phyloP scores from a whole-genome alignment of 345 rosid genomes.

The Linum lewisii region DNA sequence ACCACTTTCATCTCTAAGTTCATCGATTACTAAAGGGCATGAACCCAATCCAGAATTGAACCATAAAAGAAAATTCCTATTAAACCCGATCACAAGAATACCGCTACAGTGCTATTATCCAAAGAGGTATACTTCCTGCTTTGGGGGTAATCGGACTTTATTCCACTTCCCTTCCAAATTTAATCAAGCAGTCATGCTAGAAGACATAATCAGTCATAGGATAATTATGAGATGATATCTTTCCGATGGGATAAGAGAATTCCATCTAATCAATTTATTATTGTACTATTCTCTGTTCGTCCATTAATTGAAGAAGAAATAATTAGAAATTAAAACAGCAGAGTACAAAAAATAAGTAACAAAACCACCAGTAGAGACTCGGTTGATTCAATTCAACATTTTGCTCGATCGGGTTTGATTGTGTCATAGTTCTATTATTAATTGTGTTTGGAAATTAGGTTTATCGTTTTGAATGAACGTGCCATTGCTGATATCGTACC shows the following conservation, averaged over 20 bases:
- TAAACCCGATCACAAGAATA: no score
- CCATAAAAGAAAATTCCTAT: no score
- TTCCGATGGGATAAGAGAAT: not conserved
- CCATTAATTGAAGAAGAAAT: constrained; percentile 7
- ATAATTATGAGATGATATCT: constrained; percentile 7
- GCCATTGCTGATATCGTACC: constrained; percentile 1
- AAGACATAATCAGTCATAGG: no score
- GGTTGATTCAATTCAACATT: constrained; percentile 2
- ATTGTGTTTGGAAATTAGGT: constrained; percentile 1
- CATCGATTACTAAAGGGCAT: no score
- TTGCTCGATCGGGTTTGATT: not conserved
- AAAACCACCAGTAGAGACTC: not conserved
- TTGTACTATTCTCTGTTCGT: not conserved
- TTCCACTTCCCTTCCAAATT: no score
- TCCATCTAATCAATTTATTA: constrained; percentile 1
- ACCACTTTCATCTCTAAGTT: no score
- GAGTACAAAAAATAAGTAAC: constrained; percentile 11
- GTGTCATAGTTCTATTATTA: not conserved
- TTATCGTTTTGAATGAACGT: constrained; percentile 6
- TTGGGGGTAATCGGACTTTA: no score
- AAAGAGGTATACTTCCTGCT: no score
- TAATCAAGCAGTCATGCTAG: no score
- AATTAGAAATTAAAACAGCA: constrained; percentile 9
- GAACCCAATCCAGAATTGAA: no score
- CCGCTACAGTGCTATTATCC: no score